A percentile compares a stretch with the other conserved stretches of the same genome.
Evolutionary conservation across 2,329 filamentous ascomycete species (phyloP).

Genomic region (Trichoderma oligosporum): DNA sequence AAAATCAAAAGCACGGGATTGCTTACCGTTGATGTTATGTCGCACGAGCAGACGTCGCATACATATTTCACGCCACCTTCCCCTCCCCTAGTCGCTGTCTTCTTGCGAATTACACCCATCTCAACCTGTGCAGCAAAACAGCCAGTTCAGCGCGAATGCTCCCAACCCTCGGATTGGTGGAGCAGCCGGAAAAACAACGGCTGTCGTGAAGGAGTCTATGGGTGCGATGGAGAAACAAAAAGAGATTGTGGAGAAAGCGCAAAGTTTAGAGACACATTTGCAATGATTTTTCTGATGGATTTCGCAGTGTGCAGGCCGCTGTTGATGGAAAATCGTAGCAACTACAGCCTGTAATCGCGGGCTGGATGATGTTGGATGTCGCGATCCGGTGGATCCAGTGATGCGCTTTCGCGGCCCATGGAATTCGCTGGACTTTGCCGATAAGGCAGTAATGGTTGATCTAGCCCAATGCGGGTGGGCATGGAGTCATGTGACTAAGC

Average conservation of each 20-base stretch:
- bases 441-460: neutral
- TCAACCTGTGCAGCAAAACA: conserved; percentile 6
- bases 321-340: conserved; percentile 22
- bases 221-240: conserved; percentile 1
- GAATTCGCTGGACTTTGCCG: conserved; percentile 10
- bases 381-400: conserved; percentile 19
- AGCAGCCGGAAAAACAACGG: conserved; percentile 18
- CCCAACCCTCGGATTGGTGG: conserved; percentile 16
- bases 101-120: conserved; percentile 97
- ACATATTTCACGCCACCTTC: conserved; percentile 93
- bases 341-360: conserved; percentile 14
- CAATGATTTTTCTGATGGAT: conserved; percentile 33
- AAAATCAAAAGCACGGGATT: neutral
- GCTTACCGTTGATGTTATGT: conserved; percentile 93
- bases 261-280: conserved; percentile 18
- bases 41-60: conserved; percentile 93
- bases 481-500: neutral
- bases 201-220: neutral
- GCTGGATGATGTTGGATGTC: conserved; percentile 21
- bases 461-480: neutral
- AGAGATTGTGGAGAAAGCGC: conserved; percentile 22
- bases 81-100: conserved; percentile 78
- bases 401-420: conserved; percentile 11
- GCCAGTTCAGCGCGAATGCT: conserved; percentile 11
- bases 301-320: conserved; percentile 14